Evolutionary conservation across 495 filamentous ascomycete species (phyloP), one percentile per base, ranked within the genome.

Genomic region (Darksidea phi): DNA sequence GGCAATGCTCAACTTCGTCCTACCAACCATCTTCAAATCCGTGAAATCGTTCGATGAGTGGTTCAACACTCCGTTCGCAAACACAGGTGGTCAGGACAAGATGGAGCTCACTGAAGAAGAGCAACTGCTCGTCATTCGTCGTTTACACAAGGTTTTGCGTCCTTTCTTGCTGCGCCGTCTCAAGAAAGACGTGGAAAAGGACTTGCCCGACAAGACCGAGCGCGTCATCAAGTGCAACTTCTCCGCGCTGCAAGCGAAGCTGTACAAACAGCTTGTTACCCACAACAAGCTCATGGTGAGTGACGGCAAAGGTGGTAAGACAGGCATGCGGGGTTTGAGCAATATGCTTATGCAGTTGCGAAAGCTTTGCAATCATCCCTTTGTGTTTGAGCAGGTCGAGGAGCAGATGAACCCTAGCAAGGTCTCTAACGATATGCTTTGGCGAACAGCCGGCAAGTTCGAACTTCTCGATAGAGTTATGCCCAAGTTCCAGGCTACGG

Each of bases 271-370:
- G 68, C 90, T 98, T 78, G 86, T 96, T 58, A 96, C 86, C 1
- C 86, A 95, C 74, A 94, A 97, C 75, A 93, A 88, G 74, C 87
- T 98, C 70, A 84, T 87, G 64, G 92, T 98, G 59, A 92, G 87
- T 71, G 92, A 97, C 70, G 91, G 88, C 57, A 96, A 97, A 77
- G 93, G 92, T 50, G 91, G 91, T 45, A 97, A 96, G 83, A 91
- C 91, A 43, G 89, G 90, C 57, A 88, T 95, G 79, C 90, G 91
- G 69, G 95, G 94, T 72, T 78, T 98, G 25, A 97, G 93, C 78
- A 98, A 98, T 76, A 98, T 97, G 94, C 88, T 98, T 59, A 98
- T 98, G 94, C 94, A 98, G 77, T 74, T 98, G 72, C 88, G 94
- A 61, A 98, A 98, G 76, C 87, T 98, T 46, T 98, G 94, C 80